Base-by-base conservation (phyloP, 2,329 filamentous ascomycete species). In the Botrytis galanthina region DNA sequence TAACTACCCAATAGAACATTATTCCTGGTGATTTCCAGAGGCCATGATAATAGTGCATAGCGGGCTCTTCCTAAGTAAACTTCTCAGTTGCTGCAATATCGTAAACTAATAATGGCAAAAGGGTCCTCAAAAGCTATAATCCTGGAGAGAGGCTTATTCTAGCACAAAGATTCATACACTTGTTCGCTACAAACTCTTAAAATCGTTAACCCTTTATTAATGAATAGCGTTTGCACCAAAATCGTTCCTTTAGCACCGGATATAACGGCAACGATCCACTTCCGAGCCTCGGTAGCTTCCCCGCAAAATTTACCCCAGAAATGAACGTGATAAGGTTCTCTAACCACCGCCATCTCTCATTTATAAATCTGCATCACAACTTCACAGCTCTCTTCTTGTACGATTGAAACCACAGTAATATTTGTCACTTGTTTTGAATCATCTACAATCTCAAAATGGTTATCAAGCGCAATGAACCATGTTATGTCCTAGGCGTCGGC, bases 401-500 rank as follows among this genome's bases (percentile, higher is more conserved):
- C 20, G 16, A 66, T 48, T 20, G 22, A 66, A 22, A 66, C 4
- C 7, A 35, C 16, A 35, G 8, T 10, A 44, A n/a, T 5, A 6
- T 44, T 10, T 14, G 16, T 18, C 8, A 18, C 37, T 18, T 29
- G 12, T 54, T n/a, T n/a, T n/a, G 48, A 29, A 12, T 29, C 63
- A 37, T 14, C 3, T 9, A 4, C 1, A 9, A 12, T 20, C 16
- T 61, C 63, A 77, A 32, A 9, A 78, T 78, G 77, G 76, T 77
- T 61, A 75, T 77, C 62, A 78, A 78, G 70, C 77, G 74, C 81
- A 78, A 75, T 35, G 72, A 76, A 37, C 86, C 87, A 74, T 86
- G 86, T 86, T 98, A 98, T 87, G 93, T 98, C 81, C 90, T 98
- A 75, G 95, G 95, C 86, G 96, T 98, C 78, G 95, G 95, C 85